Conservation (phyloP, 2,329 filamentous ascomycete genomes). For the Boeremia exigua region DNA sequence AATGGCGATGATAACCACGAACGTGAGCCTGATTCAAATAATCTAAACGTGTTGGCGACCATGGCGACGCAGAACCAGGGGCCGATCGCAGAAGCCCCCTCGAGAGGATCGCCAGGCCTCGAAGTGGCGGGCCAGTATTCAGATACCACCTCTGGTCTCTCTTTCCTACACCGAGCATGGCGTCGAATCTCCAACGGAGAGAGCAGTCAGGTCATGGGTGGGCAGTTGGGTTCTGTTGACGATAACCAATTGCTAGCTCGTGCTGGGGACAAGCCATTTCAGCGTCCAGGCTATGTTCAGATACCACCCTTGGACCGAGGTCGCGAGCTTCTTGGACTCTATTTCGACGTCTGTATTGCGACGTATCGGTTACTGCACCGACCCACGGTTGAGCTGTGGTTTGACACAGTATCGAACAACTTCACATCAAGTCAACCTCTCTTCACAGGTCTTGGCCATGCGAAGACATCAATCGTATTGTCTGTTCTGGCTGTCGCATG, state of each 20-base stretch:
- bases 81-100: constrained; percentile 19
- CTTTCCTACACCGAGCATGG: constrained; percentile 71
- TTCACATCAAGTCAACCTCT: constrained; percentile 35
- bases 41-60: neutral
- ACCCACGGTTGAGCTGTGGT: constrained; percentile 58
- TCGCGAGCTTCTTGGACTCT: constrained; percentile 54
- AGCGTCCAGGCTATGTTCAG: constrained; percentile 39
- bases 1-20: neutral
- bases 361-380: constrained; percentile 64
- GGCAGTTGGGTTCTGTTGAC: constrained; percentile 18
- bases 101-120: constrained; percentile 53
- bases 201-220: constrained; percentile 42
- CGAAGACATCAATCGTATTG: constrained; percentile 50
- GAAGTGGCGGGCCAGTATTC: constrained; percentile 63
- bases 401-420: constrained; percentile 25
- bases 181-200: constrained; percentile 67
- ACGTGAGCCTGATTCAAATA: neutral
- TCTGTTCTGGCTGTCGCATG: constrained; percentile 55
- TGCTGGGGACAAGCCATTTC: constrained; percentile 60
- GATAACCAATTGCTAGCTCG: constrained; percentile 56
- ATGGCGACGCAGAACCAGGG: constrained; percentile 6
- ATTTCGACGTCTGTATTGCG: constrained; percentile 65
- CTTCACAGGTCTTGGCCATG: constrained; percentile 50
- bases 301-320: constrained; percentile 21
- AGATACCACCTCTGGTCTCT: constrained; percentile 59